phyloP scores from a whole-genome alignment of 2,329 filamentous ascomycete species.

The Elsinoe fawcettii region DNA sequence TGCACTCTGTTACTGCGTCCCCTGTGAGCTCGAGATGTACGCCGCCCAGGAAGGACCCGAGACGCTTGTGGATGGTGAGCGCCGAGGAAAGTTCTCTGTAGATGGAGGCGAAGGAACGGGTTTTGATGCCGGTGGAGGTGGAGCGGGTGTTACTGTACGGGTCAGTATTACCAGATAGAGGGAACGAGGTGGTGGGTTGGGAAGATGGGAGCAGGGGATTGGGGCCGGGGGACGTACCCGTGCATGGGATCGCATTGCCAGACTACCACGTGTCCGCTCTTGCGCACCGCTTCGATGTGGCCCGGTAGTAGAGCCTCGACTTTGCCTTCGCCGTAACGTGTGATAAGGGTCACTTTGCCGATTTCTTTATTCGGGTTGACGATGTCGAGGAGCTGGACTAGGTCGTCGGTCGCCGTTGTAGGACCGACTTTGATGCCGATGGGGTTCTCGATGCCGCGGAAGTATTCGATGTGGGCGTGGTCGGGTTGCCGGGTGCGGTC shows the following conservation, averaged over 20 bases:
- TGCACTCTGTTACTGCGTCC: conserved; percentile 91
- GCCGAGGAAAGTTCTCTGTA: conserved; percentile 79
- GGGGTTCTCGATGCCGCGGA: conserved; percentile 90
- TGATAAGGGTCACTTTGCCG: conserved; percentile 94
- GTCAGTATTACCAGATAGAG: not conserved
- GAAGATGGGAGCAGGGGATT: not conserved
- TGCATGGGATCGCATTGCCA: conserved; percentile 99
- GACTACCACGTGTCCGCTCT: conserved; percentile 67
- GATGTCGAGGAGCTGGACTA: conserved; percentile 70
- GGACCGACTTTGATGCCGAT: conserved; percentile 96
- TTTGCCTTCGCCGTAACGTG: conserved; percentile 76
- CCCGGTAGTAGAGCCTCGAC: conserved; percentile 67
- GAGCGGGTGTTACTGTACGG: conserved; percentile 48
- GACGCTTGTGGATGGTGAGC: conserved; percentile 72
- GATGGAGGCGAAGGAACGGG: conserved; percentile 82
- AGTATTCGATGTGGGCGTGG: conserved; percentile 93
- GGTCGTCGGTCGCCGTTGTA: conserved; percentile 66
- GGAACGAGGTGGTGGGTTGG: too few relatives aligned
- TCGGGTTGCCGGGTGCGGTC: conserved; percentile 91
- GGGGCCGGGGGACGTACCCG: conserved; percentile 42
- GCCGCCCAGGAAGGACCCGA: conserved; percentile 81
- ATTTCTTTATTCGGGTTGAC: conserved; percentile 77
- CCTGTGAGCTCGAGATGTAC: conserved; percentile 94
- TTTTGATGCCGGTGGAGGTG: conserved; percentile 77
- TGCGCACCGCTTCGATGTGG: conserved; percentile 84